These are phyloP conservation scores for Podospora comata DNA, from an alignment of 495 filamentous ascomycete species.

Conservation along the genomic window DNA sequence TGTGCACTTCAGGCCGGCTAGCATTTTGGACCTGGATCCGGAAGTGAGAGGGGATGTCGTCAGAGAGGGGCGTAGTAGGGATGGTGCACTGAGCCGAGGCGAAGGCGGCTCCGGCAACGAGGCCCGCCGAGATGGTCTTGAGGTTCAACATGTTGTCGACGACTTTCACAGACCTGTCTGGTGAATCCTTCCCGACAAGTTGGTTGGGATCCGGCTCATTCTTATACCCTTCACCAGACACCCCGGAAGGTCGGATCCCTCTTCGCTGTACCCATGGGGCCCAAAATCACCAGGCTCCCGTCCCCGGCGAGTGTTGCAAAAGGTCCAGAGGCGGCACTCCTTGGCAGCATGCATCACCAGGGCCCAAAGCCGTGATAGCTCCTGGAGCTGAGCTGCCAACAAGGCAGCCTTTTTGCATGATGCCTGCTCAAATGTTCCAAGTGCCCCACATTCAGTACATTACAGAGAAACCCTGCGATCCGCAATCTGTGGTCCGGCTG, in stretches of 20 bases:
- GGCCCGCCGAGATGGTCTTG: conserved; percentile 20
- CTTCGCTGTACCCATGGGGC: not conserved
- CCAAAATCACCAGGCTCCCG: not conserved
- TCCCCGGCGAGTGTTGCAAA: not conserved
- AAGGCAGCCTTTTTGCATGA: not conserved
- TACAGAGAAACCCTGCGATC: not conserved
- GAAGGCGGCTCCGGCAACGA: conserved; percentile 30
- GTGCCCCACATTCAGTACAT: not conserved
- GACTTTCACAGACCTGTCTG: not conserved
- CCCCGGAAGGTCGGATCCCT: not conserved
- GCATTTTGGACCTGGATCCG: conserved; percentile 49
- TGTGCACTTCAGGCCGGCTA: conserved; percentile 47
- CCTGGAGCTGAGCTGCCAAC: conserved; percentile 1
- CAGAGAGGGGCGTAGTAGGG: conserved; percentile 35
- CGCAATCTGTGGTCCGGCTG: conserved; percentile 5
- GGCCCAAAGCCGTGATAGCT: not conserved
- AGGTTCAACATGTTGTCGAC: conserved; percentile 22
- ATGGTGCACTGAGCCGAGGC: conserved; percentile 40
- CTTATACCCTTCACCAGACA: not conserved
- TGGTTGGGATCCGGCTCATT: not conserved
- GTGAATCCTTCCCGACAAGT: not conserved
- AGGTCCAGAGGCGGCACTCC: not conserved
- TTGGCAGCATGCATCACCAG: not conserved
- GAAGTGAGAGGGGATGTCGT: conserved; percentile 44
- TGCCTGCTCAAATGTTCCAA: not conserved